Base-by-base conservation (phyloP, 495 filamentous ascomycete species). In the Penicillium fimorum region DNA sequence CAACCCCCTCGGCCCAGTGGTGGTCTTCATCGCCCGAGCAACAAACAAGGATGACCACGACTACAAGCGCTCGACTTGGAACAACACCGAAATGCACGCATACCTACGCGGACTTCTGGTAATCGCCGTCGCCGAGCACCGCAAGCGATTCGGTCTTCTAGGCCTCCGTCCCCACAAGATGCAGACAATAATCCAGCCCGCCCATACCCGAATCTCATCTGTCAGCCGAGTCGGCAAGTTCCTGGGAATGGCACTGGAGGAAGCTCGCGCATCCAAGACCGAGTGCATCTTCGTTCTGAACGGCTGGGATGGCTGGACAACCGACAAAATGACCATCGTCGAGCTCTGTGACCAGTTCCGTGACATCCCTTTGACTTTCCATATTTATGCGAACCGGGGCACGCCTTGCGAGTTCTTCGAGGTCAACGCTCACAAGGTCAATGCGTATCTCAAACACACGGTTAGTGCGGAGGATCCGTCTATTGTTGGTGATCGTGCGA, bases 231-330 rank as follows among this genome's bases (percentile, higher is more conserved):
- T 35, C 22, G 10, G 30, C 32, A 46, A 47, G 7, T 47, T 27
- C 43, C 20, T 54, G 13, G 20, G 1, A 3, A 20, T 22, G 1
- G 43, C 42, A n/a, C 42, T 54, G 1, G 42, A 46, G 15, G 52
- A 54, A 27, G 52, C 52, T 2, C 52, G 52, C 32, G 42, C 13
- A 7, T 27, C 15, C 20, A 38, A 38, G 11, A 6, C 22, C 2
- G 42, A 38, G 15, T 54, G 52, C 33, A 54, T 54, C 20, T 46
- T 54, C 42, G 52, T 46, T 0, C 42, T 54, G 0, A 11, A 38
- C 29, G 24, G 32, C 22, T 54, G 52, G 52, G 52, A 54, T 17
- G 52, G 42, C 13, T 54, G 42, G 52, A 54, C 52, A 5, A 54
- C 42, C 2, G 41, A 47, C 22, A 22, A 7, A 2, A 10, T 8